Evolutionary conservation across 441 rosid genomes (phyloP).

Genomic region (Populus hybrid): DNA sequence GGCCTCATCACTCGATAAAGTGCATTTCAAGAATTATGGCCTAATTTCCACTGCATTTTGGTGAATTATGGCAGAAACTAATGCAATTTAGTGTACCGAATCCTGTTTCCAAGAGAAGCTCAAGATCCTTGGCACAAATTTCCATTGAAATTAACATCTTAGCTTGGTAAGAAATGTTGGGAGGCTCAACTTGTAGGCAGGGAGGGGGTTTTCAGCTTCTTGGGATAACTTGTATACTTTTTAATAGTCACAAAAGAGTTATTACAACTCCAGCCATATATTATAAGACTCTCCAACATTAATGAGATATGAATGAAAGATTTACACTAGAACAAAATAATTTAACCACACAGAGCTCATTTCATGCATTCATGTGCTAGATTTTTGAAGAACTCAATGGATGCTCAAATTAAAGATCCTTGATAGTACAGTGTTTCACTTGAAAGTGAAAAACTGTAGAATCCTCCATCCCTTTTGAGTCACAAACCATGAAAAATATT

Average conservation of each 20-base stretch:
- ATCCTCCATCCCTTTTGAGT: background rate
- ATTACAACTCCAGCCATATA: background rate
- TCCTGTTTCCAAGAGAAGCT: background rate
- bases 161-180: background rate
- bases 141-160: background rate
- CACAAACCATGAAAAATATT: background rate
- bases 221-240: background rate
- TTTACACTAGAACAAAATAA: background rate
- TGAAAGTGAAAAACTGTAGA: background rate
- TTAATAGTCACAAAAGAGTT: background rate
- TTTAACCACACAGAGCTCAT: background rate
- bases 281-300: background rate
- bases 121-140: background rate
- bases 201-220: background rate
- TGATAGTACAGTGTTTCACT: background rate
- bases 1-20: background rate
- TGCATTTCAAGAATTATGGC: background rate
- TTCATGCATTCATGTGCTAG: background rate
- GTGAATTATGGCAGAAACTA: background rate
- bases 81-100: background rate
- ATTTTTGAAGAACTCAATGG: background rate
- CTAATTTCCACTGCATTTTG: background rate
- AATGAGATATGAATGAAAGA: background rate
- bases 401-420: background rate
- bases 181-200: background rate